phyloP scores from a whole-genome alignment of 2,329 filamentous ascomycete species.

The Aspergillus sp. region DNA sequence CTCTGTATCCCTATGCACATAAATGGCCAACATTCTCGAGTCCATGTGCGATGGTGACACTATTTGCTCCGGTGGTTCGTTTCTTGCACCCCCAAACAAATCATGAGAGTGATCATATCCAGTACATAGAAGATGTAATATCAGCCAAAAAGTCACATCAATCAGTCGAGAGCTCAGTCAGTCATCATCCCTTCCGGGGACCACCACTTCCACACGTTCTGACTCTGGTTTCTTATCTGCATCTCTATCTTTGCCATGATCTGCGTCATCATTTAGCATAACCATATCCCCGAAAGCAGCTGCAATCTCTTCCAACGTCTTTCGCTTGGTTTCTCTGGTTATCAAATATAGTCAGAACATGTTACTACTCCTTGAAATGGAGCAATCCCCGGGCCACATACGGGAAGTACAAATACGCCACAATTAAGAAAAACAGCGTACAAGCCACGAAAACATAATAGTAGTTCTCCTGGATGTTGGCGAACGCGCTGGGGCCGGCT shows the following conservation, averaged over 20 bases:
- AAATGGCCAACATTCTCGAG: no score
- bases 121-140: no score
- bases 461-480: conserved; percentile 51
- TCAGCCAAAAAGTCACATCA: no score
- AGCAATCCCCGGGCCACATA: conserved; percentile 18
- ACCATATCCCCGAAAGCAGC: conserved; percentile 43
- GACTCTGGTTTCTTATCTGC: conserved; percentile 13
- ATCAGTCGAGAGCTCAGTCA: no score
- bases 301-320: conserved; percentile 44
- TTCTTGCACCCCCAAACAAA: no score
- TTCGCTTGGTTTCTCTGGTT: conserved; percentile 40
- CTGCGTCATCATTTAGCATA: conserved; percentile 21
- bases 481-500: conserved; percentile 49
- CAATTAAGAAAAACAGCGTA: conserved; percentile 42
- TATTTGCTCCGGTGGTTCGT: no score
- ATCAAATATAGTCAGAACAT: conserved; percentile 1
- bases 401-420: conserved; percentile 51
- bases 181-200: background rate
- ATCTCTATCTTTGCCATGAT: conserved; percentile 16
- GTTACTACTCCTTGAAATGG: background rate
- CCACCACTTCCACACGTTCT: conserved; percentile 11
- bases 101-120: no score
- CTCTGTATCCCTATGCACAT: no score
- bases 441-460: conserved; percentile 54
- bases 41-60: no score